Conservation (phyloP, 139 green algal species). For the Pseudopediastrum boryanum region DNA sequence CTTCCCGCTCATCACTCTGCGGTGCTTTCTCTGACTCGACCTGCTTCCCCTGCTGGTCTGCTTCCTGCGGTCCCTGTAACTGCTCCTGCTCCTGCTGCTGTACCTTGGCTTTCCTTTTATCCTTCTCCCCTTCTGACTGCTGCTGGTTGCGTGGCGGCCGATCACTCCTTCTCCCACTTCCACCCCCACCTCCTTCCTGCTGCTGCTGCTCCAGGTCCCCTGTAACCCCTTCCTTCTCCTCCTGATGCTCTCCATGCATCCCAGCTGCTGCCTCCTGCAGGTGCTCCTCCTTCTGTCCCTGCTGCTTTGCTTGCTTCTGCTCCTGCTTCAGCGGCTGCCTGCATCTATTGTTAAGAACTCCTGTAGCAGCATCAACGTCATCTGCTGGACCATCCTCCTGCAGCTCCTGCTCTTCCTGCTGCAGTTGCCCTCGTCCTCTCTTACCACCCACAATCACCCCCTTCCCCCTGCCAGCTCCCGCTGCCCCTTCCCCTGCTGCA, state of each 20-base stretch:
- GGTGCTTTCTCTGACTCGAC: neutral
- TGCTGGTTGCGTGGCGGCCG: neutral
- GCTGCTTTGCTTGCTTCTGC: neutral
- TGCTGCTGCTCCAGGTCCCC: conserved; percentile 16
- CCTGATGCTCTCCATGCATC: neutral
- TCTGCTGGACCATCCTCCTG: neutral
- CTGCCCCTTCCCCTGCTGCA: too few species aligned
- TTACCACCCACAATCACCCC: too few species aligned
- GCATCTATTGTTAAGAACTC: neutral
- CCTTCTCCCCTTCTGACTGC: neutral
- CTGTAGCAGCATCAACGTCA: conserved; percentile 1
- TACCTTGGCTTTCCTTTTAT: neutral
- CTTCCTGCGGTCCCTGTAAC: too few species aligned
- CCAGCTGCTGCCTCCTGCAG: neutral
- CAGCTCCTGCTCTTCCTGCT: too few species aligned
- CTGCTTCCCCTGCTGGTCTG: neutral
- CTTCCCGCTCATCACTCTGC: neutral
- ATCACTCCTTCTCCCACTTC: neutral
- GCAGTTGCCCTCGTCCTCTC: too few species aligned
- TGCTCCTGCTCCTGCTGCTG: neutral
- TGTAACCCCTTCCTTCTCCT: neutral
- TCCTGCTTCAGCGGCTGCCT: neutral
- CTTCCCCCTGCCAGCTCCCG: too few species aligned
- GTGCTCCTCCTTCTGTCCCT: neutral
- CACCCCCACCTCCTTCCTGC: conserved; percentile 10